Conservation (phyloP, 371 early-diverging fungal species). For the Hamiltosporidium tvaerminnensis region DNA sequence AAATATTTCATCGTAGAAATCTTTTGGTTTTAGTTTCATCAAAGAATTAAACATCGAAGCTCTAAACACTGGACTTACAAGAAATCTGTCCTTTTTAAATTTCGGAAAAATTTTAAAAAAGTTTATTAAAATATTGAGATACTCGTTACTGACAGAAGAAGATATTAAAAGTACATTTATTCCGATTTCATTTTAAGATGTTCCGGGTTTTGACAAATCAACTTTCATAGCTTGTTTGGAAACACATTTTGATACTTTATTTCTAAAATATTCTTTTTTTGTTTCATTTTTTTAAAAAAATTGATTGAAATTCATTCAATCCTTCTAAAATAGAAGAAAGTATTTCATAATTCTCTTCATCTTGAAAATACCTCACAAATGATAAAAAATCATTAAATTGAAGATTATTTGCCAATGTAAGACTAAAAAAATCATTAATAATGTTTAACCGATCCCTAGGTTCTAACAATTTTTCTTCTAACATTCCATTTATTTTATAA, state of each 20-base stretch:
- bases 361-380: background rate
- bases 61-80: conserved; percentile 2
- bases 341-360: conserved; percentile 5
- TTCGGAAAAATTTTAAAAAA: background rate
- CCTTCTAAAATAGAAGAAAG: background rate
- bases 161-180: background rate
- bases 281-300: conserved; percentile 1
- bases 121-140: background rate
- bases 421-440: background rate
- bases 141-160: background rate
- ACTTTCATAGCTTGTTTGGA: background rate
- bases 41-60: background rate
- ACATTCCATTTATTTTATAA: background rate
- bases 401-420: background rate
- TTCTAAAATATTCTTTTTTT: background rate
- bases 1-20: background rate
- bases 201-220: background rate
- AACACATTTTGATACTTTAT: background rate
- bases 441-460: background rate
- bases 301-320: background rate
- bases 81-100: background rate
- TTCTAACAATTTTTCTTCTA: background rate
- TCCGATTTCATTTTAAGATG: background rate
- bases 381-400: background rate
- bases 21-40: background rate